Conservation (phyloP, 73 alveolate genomes). For the Stentor coeruleus region DNA sequence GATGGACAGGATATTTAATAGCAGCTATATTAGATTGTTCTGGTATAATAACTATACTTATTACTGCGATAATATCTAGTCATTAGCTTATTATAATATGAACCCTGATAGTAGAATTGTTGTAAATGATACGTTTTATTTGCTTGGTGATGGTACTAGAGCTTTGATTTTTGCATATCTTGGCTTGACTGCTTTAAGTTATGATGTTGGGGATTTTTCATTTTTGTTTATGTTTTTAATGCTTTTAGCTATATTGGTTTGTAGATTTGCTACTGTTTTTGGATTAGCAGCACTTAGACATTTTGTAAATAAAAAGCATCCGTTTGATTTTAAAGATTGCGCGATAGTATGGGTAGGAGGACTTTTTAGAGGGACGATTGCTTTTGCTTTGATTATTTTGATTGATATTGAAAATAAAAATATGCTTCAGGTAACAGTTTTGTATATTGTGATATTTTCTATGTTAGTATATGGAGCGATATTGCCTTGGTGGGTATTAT, state of each 20-base stretch:
- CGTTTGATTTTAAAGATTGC: conserved; percentile 25
- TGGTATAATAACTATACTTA: conserved; percentile 67
- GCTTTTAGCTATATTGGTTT: background rate
- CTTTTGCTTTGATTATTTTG: conserved; percentile 79
- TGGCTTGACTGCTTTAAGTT: conserved; percentile 75
- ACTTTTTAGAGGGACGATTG: conserved; percentile 84
- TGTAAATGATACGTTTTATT: conserved; percentile 59
- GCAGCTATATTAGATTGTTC: conserved; percentile 65
- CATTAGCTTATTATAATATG: conserved; percentile 81
- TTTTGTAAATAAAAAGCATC: background rate
- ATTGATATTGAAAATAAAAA: conserved; percentile 47
- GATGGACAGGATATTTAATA: conserved; percentile 62
- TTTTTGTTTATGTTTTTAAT: background rate
- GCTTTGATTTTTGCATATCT: conserved; percentile 85
- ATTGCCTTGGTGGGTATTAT: background rate
- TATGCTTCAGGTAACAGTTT: conserved; percentile 18
- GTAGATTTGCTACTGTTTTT: background rate
- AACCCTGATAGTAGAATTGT: conserved; percentile 72
- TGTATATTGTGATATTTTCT: background rate
- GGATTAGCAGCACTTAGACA: background rate
- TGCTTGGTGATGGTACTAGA: conserved; percentile 77
- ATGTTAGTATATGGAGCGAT: background rate
- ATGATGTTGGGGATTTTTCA: conserved; percentile 13
- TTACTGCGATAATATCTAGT: conserved; percentile 75
- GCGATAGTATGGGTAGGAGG: conserved; percentile 61